Evolutionary conservation across 768 basidiomycete genomes (phyloP).

Genomic region (Daedaleopsis sinensis): DNA sequence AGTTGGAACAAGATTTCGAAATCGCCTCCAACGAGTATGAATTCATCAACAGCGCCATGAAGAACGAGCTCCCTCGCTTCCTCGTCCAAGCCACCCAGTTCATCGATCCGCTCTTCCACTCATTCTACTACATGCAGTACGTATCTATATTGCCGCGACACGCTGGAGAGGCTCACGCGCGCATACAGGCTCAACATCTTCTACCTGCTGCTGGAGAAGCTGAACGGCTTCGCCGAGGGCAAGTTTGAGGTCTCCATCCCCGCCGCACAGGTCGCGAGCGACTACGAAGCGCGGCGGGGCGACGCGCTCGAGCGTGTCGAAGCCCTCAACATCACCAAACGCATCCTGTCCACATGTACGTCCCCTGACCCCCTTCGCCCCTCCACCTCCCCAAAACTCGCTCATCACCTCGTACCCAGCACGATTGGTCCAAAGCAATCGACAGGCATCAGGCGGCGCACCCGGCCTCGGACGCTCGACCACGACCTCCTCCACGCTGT

Average conservation of each 20-base stretch:
- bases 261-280: slow-evolving; percentile 68
- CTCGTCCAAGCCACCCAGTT: slow-evolving; percentile 85
- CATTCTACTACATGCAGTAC: slow-evolving; percentile 99
- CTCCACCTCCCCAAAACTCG: not conserved
- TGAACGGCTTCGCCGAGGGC: slow-evolving; percentile 80
- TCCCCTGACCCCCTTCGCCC: slow-evolving; percentile 15
- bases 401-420: slow-evolving; percentile 41
- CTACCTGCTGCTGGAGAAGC: slow-evolving; percentile 93
- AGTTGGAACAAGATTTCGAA: slow-evolving; percentile 98
- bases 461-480: slow-evolving; percentile 25
- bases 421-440: slow-evolving; percentile 64
- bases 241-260: slow-evolving; percentile 73
- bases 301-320: slow-evolving; percentile 84
- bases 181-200: slow-evolving; percentile 80
- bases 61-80: slow-evolving; percentile 93
- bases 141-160: slow-evolving; percentile 36
- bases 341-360: slow-evolving; percentile 85
- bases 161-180: not conserved
- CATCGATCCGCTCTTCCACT: slow-evolving; percentile 97
- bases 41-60: slow-evolving; percentile 86
- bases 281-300: slow-evolving; percentile 82
- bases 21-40: slow-evolving; percentile 91
- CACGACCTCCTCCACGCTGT: slow-evolving; percentile 24
- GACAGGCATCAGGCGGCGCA: slow-evolving; percentile 30
- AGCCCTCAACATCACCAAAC: slow-evolving; percentile 77